A percentile compares a stretch with the other conserved stretches of the same genome.
Conservation (phyloP, 305 asterid species). For the Fraxinus sp. region DNA sequence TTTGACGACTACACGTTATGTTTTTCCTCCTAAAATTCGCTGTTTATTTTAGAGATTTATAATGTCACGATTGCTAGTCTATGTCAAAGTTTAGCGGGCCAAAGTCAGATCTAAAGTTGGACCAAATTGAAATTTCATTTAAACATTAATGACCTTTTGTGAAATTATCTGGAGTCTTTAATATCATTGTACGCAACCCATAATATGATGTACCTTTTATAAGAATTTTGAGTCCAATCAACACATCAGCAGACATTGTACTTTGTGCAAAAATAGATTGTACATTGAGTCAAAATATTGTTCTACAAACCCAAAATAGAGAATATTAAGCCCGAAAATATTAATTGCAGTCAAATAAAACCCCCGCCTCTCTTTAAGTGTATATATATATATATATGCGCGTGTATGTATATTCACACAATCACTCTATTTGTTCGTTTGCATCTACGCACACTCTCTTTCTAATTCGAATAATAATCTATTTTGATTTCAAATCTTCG, state of each 20-base stretch:
- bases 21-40: neutral
- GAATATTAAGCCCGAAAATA: conserved; percentile 22
- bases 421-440: conserved; percentile 26
- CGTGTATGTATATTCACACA: neutral
- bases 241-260: neutral
- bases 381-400: neutral
- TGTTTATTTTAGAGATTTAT: neutral
- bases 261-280: neutral
- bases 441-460: conserved; percentile 26
- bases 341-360: conserved; percentile 35
- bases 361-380: conserved; percentile 43
- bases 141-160: neutral
- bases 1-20: neutral
- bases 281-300: neutral
- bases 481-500: conserved; percentile 7
- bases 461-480: neutral
- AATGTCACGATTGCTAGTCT: neutral
- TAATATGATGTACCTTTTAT: neutral
- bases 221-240: neutral
- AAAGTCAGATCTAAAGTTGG: neutral
- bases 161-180: neutral
- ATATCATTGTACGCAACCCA: neutral
- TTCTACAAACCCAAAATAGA: conserved; percentile 5
- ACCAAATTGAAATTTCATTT: neutral
- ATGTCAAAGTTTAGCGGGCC: neutral